Conservation (phyloP, 345 rosid species). For the Gossypium anomalum region DNA sequence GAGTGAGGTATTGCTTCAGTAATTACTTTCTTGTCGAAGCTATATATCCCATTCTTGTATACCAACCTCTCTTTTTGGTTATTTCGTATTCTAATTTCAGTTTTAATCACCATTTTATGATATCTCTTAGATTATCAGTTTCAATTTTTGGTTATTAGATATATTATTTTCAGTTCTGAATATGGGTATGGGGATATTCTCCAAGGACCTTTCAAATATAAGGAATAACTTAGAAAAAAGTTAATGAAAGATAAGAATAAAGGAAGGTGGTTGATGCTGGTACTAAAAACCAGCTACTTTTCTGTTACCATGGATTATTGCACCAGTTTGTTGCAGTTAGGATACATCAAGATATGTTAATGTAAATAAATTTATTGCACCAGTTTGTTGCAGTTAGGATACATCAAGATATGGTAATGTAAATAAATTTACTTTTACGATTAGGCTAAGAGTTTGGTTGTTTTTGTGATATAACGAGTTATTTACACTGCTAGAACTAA, state of each 20-base stretch:
- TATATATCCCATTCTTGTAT: background rate
- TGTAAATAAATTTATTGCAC: background rate
- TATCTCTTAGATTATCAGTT: background rate
- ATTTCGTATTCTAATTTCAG: background rate
- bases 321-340: background rate
- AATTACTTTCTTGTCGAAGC: background rate
- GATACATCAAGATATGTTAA: background rate
- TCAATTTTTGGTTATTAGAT: background rate
- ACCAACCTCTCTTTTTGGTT: background rate
- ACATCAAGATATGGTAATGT: background rate
- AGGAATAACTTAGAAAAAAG: too few species aligned
- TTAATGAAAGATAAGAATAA: background rate
- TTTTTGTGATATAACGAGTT: background rate
- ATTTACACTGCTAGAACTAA: background rate
- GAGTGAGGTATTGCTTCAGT: conserved; percentile 71
- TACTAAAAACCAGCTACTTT: background rate
- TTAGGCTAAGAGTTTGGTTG: background rate
- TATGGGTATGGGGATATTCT: background rate
- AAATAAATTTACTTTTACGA: background rate
- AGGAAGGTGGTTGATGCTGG: background rate
- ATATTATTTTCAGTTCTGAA: background rate
- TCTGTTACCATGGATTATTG: background rate
- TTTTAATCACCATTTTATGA: background rate
- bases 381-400: background rate
- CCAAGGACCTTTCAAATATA: too few species aligned